These are phyloP conservation scores for Arthrocladium fulminans DNA, from an alignment of 2,329 filamentous ascomycete species.

Conservation along the genomic window DNA sequence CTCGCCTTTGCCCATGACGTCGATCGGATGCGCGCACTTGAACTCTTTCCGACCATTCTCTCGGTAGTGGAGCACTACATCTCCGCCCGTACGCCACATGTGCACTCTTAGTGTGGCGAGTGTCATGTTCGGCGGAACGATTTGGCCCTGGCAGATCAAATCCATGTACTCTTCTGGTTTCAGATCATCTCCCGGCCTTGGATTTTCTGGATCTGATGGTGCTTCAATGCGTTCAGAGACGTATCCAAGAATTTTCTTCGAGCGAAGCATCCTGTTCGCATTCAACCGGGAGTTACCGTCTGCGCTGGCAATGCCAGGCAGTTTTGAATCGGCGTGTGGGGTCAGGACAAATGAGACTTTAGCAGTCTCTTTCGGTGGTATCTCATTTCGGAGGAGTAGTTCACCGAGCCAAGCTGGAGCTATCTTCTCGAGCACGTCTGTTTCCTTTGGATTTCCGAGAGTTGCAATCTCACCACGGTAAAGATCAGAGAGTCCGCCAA, in stretches of 20 bases:
- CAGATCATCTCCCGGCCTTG: neutral
- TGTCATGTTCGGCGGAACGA: slow-evolving; percentile 71
- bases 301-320: slow-evolving; percentile 64
- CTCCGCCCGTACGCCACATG: slow-evolving; percentile 90
- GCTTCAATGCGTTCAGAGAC: slow-evolving; percentile 85
- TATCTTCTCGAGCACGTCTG: slow-evolving; percentile 73
- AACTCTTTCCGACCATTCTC: slow-evolving; percentile 68
- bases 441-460: slow-evolving; percentile 55
- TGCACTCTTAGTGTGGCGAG: slow-evolving; percentile 87
- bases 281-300: slow-evolving; percentile 86
- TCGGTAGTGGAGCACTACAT: slow-evolving; percentile 85
- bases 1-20: slow-evolving; percentile 11
- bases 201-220: slow-evolving; percentile 24
- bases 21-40: slow-evolving; percentile 18
- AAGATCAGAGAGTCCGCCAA: slow-evolving; percentile 65
- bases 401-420: slow-evolving; percentile 91
- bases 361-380: slow-evolving; percentile 79
- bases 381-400: slow-evolving; percentile 70
- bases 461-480: slow-evolving; percentile 81
- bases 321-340: slow-evolving; percentile 58
- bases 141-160: slow-evolving; percentile 73
- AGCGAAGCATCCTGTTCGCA: slow-evolving; percentile 90
- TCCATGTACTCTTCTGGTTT: slow-evolving; percentile 85
- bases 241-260: slow-evolving; percentile 89
- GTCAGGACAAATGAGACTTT: slow-evolving; percentile 86